Conservation (phyloP, 768 basidiomycete species). For the Cystofilobasidium ferigula region DNA sequence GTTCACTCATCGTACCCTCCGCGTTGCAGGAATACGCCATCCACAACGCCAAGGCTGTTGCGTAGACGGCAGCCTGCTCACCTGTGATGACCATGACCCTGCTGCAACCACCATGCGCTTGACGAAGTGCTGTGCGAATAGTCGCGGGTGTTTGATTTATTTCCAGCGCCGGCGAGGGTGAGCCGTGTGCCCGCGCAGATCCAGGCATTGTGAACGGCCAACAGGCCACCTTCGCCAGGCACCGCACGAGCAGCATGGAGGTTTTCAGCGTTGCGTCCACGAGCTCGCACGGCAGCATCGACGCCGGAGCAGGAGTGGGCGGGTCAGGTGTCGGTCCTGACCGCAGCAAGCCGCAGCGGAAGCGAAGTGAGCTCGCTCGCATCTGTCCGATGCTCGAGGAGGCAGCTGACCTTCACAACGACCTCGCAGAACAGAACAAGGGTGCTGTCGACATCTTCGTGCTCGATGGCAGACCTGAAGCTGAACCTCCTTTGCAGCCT, state of each 20-base stretch:
- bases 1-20: background rate
- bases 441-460: no score
- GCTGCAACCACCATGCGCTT: background rate
- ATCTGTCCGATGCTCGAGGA: background rate
- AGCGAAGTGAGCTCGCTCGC: background rate
- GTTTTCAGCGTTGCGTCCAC: no score
- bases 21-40: slow-evolving; percentile 23
- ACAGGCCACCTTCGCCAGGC: no score
- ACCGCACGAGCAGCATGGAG: no score
- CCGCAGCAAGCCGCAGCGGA: background rate
- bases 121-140: no score
- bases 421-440: background rate
- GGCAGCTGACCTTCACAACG: background rate
- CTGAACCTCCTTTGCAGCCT: background rate
- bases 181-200: no score
- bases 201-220: no score
- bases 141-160: no score
- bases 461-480: no score
- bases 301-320: background rate
- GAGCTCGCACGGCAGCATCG: background rate
- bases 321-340: background rate
- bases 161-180: no score
- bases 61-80: background rate
- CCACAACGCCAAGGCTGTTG: slow-evolving; percentile 14
- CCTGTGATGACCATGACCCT: background rate